phyloP scores from a whole-genome alignment of 2,329 filamentous ascomycete genomes.

The Botrytis tulipae region DNA sequence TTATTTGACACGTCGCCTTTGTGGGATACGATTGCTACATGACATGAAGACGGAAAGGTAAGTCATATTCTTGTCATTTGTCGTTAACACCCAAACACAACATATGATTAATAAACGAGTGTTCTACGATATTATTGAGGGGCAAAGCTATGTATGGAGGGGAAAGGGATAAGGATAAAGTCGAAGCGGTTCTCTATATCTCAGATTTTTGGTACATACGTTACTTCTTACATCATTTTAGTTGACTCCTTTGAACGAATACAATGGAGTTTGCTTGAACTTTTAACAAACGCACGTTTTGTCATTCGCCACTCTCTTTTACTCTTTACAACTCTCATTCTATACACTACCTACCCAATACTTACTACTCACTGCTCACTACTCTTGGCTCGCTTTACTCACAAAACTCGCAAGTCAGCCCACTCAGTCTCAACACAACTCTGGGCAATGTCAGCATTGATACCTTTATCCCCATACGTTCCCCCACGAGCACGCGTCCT shows the following conservation, averaged over 20 bases:
- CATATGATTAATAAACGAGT: conserved; percentile 13
- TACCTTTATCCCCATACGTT: conserved; percentile 17
- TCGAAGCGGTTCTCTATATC: conserved; percentile 10
- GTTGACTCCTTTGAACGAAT: background rate
- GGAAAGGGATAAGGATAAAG: conserved; percentile 12
- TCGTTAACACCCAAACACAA: conserved; percentile 3
- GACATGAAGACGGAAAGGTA: conserved; percentile 29
- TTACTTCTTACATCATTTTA: conserved; percentile 10
- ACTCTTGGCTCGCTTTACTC: background rate
- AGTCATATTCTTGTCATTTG: conserved; percentile 25
- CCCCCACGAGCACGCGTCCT: conserved; percentile 18
- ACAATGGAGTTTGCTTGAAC: background rate
- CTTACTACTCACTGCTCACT: background rate
- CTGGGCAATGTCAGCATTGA: conserved; percentile 18
- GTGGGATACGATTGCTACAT: conserved; percentile 25
- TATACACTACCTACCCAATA: background rate
- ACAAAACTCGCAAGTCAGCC: background rate
- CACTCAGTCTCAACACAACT: background rate
- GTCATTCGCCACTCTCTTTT: background rate
- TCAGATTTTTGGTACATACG: conserved; percentile 5
- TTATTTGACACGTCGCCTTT: conserved; percentile 26
- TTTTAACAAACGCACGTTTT: background rate
- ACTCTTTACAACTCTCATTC: background rate
- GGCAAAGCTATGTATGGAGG: background rate
- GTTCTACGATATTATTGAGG: conserved; percentile 10